Conservation (phyloP, 345 rosid species). For the Eucalyptus shirleyi region DNA sequence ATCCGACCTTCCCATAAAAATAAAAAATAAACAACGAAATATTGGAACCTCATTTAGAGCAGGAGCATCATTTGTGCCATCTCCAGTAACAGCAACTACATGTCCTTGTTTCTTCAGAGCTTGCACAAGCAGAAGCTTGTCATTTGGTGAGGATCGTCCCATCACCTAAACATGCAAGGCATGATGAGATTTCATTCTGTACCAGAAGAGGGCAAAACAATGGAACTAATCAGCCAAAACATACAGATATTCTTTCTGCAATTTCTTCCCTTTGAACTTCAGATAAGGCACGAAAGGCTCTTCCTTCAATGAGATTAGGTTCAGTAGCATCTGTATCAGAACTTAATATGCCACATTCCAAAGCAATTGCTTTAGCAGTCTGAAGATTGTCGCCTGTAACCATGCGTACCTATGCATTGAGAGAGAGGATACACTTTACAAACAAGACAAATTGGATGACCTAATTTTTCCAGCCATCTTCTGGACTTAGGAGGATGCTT, state of each 20-base stretch:
- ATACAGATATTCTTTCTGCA: background rate
- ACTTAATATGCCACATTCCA: slow-evolving; percentile 4
- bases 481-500: background rate
- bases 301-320: slow-evolving; percentile 2
- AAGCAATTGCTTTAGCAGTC: slow-evolving; percentile 5
- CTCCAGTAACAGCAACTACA: slow-evolving; percentile 44
- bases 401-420: background rate
- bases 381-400: slow-evolving; percentile 5
- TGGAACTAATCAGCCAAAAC: background rate
- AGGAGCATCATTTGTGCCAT: slow-evolving; percentile 49
- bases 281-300: background rate
- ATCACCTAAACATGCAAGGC: slow-evolving; percentile 9
- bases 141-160: slow-evolving; percentile 42
- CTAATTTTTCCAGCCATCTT: background rate
- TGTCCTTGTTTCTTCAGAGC: slow-evolving; percentile 18
- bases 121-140: slow-evolving; percentile 38
- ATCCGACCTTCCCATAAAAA: background rate
- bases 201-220: background rate
- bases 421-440: background rate
- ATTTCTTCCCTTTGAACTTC: background rate
- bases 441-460: background rate
- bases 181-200: background rate
- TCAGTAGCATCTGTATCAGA: background rate
- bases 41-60: slow-evolving; percentile 10
- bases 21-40: background rate